Evolutionary conservation across 164 flowering plant genomes (phyloP), one percentile per base, ranked within the genome.

Genomic region (Chimonanthus salicifolius): DNA sequence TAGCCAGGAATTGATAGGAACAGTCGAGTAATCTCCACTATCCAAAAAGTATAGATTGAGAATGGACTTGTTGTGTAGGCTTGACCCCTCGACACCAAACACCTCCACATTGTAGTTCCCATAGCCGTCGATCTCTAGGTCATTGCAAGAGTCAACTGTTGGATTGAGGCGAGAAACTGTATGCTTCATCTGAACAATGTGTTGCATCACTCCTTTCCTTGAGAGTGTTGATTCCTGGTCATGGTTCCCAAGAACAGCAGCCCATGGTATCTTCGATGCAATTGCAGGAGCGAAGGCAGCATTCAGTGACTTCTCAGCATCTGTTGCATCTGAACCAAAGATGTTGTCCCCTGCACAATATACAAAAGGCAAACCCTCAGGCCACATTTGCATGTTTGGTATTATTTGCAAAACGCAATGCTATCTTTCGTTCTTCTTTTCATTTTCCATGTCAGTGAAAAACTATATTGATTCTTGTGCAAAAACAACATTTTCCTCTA

Each of bases 31-130:
- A 82, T 93, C 99, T 6, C 99, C 99, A 64, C 97, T 93, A 75
- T 95, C 99, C 60, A 95, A 88, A 69, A 95, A 87, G 74, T 91
- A 95, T 16, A 95, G 86, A 81, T 93, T 95, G 65, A 95, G 85
- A 65, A 88, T 83, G 1, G 99, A 92, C 72, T 95, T 95, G 83
- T 93, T 90, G 4, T 64, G 82, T 46, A 95, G 74, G 15, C 67
- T 63, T 6, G 97, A 88, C 6, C 88, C 90, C 66, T 77, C 76
- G 64, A 78, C 87, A 6, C 99, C 99, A 5, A 74, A 73, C 20
- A 95, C 91, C 77, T 93, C 91, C 67, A 95, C 72, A 71, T 95
- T 92, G 75, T 95, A 95, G 77, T 95, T 95, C 33, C 99, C 99
- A 76, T 83, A 95, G 47, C 99, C 99, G 78, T 93, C 98, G 63